Evolutionary conservation across 129 eudicot genomes (phyloP).

Genomic region (Chrysanthemum lavandulifolium): DNA sequence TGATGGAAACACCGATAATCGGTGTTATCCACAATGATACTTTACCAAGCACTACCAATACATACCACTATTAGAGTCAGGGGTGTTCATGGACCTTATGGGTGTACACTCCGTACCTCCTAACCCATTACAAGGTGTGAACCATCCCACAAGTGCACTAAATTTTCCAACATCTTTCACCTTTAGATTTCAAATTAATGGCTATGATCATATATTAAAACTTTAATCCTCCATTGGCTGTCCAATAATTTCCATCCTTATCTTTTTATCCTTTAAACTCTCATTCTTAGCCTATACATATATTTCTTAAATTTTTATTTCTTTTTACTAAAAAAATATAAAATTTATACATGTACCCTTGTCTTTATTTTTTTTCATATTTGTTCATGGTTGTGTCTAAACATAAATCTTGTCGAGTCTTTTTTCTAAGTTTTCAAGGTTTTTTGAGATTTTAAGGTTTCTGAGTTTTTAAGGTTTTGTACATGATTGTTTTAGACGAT

Average conservation of each 20-base stretch:
- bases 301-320: background rate
- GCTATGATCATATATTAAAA: constrained; percentile 20
- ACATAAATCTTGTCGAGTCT: constrained; percentile 48
- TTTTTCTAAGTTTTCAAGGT: constrained; percentile 27
- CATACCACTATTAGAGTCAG: no score
- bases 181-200: constrained; percentile 18
- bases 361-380: background rate
- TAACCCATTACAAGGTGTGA: no score
- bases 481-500: background rate
- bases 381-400: constrained; percentile 14
- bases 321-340: background rate
- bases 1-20: no score
- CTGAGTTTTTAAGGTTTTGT: constrained; percentile 36
- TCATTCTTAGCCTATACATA: background rate
- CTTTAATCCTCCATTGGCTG: constrained; percentile 27
- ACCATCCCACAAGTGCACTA: no score
- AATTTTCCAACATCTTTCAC: background rate
- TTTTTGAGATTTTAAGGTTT: constrained; percentile 35
- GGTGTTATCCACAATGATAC: no score
- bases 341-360: constrained; percentile 12
- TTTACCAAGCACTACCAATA: no score
- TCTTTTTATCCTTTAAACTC: constrained; percentile 25
- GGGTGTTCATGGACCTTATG: no score
- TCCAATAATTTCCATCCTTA: constrained; percentile 26
- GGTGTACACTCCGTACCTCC: no score